phyloP scores from a whole-genome alignment of 1,139 yeast species.

The Blastobotrys proliferans region DNA sequence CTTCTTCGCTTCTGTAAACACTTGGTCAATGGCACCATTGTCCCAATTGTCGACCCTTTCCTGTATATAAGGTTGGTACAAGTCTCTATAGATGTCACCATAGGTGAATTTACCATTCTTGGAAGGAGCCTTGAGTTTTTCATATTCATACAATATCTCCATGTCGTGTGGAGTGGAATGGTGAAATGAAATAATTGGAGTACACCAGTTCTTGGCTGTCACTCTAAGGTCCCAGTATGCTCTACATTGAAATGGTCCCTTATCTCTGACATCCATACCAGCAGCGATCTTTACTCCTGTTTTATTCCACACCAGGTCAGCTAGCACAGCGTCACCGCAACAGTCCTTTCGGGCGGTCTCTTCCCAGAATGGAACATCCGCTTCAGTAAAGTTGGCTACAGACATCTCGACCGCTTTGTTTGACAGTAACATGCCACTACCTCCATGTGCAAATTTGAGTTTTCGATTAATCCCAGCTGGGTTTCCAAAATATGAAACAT shows the following conservation, averaged over 20 bases:
- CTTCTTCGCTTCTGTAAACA: slow-evolving; percentile 12
- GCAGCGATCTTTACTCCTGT: slow-evolving; percentile 21
- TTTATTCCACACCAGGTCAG: slow-evolving; percentile 25
- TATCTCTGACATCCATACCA: slow-evolving; percentile 18
- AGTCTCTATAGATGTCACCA: slow-evolving; percentile 32
- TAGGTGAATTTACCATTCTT: slow-evolving; percentile 24
- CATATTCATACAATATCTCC: slow-evolving; percentile 34
- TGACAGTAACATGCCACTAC: slow-evolving; percentile 36
- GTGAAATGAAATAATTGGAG: slow-evolving; percentile 32
- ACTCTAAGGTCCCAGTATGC: slow-evolving; percentile 22
- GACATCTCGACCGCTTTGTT: slow-evolving; percentile 29
- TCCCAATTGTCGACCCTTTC: slow-evolving; percentile 27
- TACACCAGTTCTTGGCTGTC: slow-evolving; percentile 28
- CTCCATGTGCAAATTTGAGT: slow-evolving; percentile 35
- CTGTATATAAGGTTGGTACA: slow-evolving; percentile 29
- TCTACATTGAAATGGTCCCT: slow-evolving; percentile 16
- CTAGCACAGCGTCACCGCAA: slow-evolving; percentile 37
- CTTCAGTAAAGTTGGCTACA: slow-evolving; percentile 27
- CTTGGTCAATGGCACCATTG: slow-evolving; percentile 20
- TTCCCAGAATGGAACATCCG: slow-evolving; percentile 25
- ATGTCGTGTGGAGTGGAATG: slow-evolving; percentile 29
- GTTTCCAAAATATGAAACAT: slow-evolving; percentile 30
- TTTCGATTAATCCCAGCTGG: slow-evolving; percentile 14
- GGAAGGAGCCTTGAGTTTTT: slow-evolving; percentile 26
- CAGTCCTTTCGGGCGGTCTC: slow-evolving; percentile 26